Percentiles rank a stretch among this genome's conserved stretches.
Evolutionary conservation across 2,329 filamentous ascomycete genomes (phyloP).

Genomic region (Sclerotinia sclerotiorum): DNA sequence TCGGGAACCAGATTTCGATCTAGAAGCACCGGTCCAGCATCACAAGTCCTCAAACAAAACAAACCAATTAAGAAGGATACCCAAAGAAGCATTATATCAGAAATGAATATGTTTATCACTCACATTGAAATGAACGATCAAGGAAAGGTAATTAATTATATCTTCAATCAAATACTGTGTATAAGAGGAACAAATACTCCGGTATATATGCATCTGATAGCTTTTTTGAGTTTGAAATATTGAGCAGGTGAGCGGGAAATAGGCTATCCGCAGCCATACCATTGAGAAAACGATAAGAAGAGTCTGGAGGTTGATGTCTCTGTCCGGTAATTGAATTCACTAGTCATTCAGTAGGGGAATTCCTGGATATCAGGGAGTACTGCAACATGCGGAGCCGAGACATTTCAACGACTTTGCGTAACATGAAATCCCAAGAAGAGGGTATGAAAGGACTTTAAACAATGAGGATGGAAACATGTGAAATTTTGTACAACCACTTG

Average conservation of each 20-base stretch:
- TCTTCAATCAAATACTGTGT: not conserved
- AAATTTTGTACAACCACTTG: conserved; percentile 13
- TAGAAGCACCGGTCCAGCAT: not conserved
- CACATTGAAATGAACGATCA: not conserved
- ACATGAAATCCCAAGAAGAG: conserved; percentile 11
- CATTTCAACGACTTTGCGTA: conserved; percentile 14
- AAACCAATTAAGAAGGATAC: not conserved
- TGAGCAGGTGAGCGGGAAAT: conserved; percentile 15
- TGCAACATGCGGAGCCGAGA: conserved; percentile 14
- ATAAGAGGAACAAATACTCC: conserved; percentile 12
- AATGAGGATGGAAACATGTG: not conserved
- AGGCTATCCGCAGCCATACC: conserved; percentile 9
- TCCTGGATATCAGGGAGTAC: conserved; percentile 3
- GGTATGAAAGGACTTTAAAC: not conserved
- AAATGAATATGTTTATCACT: not conserved
- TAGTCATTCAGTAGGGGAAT: conserved; percentile 1
- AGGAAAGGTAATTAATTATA: not conserved
- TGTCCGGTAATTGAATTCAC: conserved; percentile 11
- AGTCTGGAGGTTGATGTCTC: not conserved
- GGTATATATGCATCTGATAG: conserved; percentile 15
- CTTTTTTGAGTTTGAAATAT: conserved; percentile 1
- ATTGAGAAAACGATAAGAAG: not conserved
- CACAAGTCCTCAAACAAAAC: not conserved
- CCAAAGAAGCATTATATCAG: not conserved
- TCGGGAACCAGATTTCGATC: not conserved